Evolutionary conservation across 2,329 filamentous ascomycete genomes (phyloP), one percentile per base, ranked within the genome.

Genomic region (Colletotrichum neosansevieriae): DNA sequence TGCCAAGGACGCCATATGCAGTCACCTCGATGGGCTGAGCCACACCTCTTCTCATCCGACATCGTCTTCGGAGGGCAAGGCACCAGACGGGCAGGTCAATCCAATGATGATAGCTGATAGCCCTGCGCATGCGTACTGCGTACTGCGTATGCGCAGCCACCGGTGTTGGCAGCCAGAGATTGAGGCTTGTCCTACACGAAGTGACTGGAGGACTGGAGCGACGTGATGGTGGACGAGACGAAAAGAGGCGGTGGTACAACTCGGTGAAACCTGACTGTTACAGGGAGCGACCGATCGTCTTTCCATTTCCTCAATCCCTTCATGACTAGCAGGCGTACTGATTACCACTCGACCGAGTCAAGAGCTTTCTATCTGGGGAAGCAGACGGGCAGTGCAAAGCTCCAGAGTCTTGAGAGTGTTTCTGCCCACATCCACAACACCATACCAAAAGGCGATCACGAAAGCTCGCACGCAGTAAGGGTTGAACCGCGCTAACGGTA

Each of bases 231-330:
- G 17, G 42, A 47, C 53, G 49, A 51, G 42, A 47, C 53, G 49
- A 51, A 40, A 36, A 38, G 19, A 53, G 38, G 29, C 61, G 42
- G 47, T 24, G 60, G 54, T 54, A 32, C 60, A 38, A 54, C 54
- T 65, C 47, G 44, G 44, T 65, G 65, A 68, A 65, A 68, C 65
- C 17, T 32, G 17, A 34, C 47, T 60, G 56, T 40, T 47, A 65
- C 66, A 56, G 12, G 42, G 42, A 50, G 47, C 44, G 56, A 56
- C 29, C 40, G 21, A 21, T 40, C 44, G 36, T 57, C 53, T n/a
- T 57, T 21, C 44, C 19, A 19, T 50, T 54, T 24, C n/a, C 2
- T 51, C 49, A 29, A 32, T 51, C 49, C 13, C 21, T 56, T 50
- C 58, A 68, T 59, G 60, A 68, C 65, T 54, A 64, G 60, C 47